phyloP scores from a whole-genome alignment of 495 filamentous ascomycete genomes.

The Neurospora sp. region DNA sequence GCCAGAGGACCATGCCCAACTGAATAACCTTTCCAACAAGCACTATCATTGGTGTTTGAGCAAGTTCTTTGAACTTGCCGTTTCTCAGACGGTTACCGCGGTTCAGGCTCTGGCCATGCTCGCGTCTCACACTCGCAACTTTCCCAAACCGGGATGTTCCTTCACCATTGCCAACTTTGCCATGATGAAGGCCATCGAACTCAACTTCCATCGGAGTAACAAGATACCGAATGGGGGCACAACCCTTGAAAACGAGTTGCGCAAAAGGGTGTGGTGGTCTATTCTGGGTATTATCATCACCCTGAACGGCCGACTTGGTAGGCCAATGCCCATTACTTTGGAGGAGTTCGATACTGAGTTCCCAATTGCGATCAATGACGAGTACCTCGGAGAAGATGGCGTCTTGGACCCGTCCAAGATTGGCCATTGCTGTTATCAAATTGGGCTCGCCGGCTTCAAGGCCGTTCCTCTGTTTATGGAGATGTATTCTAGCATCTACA shows the following conservation, averaged over 20 bases:
- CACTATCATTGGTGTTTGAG: conserved; percentile 67
- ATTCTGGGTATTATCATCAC: conserved; percentile 51
- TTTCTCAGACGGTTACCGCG: conserved; percentile 48
- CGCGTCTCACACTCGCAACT: conserved; percentile 56
- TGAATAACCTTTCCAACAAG: conserved; percentile 54
- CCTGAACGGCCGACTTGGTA: conserved; percentile 61
- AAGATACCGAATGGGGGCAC: conserved; percentile 45
- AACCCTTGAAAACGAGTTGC: conserved; percentile 57
- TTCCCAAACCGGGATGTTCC: conserved; percentile 68
- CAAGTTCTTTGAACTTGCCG: conserved; percentile 53
- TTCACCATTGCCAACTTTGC: conserved; percentile 52
- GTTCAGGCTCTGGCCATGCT: conserved; percentile 65
- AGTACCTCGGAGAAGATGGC: conserved; percentile 45
- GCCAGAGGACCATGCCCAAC: conserved; percentile 36
- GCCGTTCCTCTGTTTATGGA: conserved; percentile 54
- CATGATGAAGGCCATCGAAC: conserved; percentile 54
- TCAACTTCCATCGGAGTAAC: conserved; percentile 61
- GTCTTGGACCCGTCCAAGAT: conserved; percentile 35
- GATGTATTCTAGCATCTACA: conserved; percentile 62
- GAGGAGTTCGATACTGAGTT: conserved; percentile 71
- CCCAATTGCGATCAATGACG: conserved; percentile 58
- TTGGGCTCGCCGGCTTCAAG: conserved; percentile 52
- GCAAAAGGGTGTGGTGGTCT: conserved; percentile 69
- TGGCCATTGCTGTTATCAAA: conserved; percentile 52
- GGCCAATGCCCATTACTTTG: conserved; percentile 59